Evolutionary conservation across 2,329 filamentous ascomycete species (phyloP).

Genomic region (Diaporthe capsici): DNA sequence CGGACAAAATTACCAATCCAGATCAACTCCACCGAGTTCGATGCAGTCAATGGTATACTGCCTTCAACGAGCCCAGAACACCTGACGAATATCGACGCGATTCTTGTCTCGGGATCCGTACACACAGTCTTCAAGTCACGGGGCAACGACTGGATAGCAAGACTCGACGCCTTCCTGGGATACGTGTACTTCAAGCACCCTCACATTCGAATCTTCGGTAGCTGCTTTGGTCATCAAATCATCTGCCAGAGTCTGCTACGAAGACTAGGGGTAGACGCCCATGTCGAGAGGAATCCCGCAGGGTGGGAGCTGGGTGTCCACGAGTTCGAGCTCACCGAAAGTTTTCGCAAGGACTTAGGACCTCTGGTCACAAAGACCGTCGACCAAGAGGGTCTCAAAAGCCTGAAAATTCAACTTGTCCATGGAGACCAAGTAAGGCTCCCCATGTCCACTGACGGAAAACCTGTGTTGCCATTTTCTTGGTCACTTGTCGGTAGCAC

Average conservation of each 20-base stretch:
- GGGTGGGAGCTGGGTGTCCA: slow-evolving; percentile 36
- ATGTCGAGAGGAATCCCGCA: slow-evolving; percentile 25
- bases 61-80: background rate
- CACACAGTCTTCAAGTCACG: slow-evolving; percentile 12
- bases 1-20: slow-evolving; percentile 1
- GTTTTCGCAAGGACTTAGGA: slow-evolving; percentile 12
- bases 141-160: slow-evolving; percentile 12
- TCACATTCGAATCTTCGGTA: slow-evolving; percentile 27
- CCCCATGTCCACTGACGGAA: background rate
- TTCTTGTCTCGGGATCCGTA: slow-evolving; percentile 7
- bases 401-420: slow-evolving; percentile 30
- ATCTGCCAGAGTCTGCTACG: slow-evolving; percentile 35
- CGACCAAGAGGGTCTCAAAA: slow-evolving; percentile 5
- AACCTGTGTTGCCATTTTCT: slow-evolving; percentile 8
- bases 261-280: slow-evolving; percentile 1
- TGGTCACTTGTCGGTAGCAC: slow-evolving; percentile 35
- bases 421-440: slow-evolving; percentile 33
- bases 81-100: background rate
- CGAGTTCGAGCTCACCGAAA: slow-evolving; percentile 23
- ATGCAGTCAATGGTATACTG: slow-evolving; percentile 5
- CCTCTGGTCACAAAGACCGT: slow-evolving; percentile 20
- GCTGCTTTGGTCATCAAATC: slow-evolving; percentile 36
- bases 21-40: background rate
- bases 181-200: background rate
- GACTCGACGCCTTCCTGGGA: slow-evolving; percentile 1